Evolutionary conservation across 2,329 filamentous ascomycete species (phyloP), one percentile per base, ranked within the genome.

Genomic region (Ophiocordyceps australis): DNA sequence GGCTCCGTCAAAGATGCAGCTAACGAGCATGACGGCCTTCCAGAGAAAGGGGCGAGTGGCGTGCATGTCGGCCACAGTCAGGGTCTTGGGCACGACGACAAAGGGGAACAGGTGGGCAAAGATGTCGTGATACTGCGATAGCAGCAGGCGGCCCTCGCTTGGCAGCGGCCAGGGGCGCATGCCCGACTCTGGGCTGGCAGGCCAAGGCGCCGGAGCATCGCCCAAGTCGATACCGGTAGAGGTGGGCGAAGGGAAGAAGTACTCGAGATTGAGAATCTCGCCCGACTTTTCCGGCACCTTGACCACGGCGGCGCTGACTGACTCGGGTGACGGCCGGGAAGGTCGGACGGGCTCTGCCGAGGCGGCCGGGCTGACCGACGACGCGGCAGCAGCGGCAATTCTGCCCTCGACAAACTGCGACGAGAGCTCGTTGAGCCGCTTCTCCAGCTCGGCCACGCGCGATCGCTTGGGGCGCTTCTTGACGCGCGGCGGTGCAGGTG

Each of bases 371-470:
- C 17, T 30, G 28, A 20, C 25, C 17, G 24, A 25, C 24, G 25
- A 32, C 25, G 22, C 21, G 29, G 17, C 29, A 29, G 33, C n/a
- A 32, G 33, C 24, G 28, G 35, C 27, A 26, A 24, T 28, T 9
- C 38, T 36, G 8, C 38, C 38, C 15, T 52, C 47, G n/a, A n/a
- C n/a, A 22, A 62, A 47, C 25, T 57, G 54, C 2, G 54, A 54
- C 3, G 56, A 59, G 28, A 64, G 44, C 38, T 62, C 55, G 30
- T 62, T 50, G 2, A 64, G 47, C 2, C 59, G 49, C 38, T 55
- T 56, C 40, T 64, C 59, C 9, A 64, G 47, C 40, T 62, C 58
- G 12, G 59, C 52, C 21, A 64, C 58, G 24, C 58, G 47, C 12
- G 56, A 62, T 11, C 57, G 46, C 40, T 57, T 60, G 22, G 52